Evolutionary conservation across 2,329 filamentous ascomycete species (phyloP).

Genomic region (Xylariales sp.): DNA sequence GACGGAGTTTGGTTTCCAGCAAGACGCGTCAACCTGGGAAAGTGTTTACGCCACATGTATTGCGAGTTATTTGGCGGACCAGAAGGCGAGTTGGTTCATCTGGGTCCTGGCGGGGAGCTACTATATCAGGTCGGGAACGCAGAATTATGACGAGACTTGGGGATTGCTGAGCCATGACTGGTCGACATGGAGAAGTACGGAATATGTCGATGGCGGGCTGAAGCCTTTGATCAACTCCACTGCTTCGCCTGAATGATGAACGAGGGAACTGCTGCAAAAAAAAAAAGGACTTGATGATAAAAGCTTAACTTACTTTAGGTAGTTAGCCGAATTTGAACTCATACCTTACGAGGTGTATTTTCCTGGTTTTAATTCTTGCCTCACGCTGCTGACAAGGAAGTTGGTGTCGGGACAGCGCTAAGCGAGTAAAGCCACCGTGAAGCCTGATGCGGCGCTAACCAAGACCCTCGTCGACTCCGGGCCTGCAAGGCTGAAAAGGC

Average conservation of each 20-base stretch:
- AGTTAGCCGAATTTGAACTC: not conserved
- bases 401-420: too few relatives aligned
- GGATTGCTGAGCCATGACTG: slow-evolving; percentile 51
- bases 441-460: too few relatives aligned
- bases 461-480: not conserved
- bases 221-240: slow-evolving; percentile 33
- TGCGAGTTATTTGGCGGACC: slow-evolving; percentile 40
- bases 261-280: not conserved
- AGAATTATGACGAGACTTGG: slow-evolving; percentile 56
- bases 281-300: not conserved
- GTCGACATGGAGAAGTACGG: slow-evolving; percentile 43
- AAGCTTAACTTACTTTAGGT: not conserved
- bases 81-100: slow-evolving; percentile 51
- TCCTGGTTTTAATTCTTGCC: not conserved
- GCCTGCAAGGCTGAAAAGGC: slow-evolving; percentile 7
- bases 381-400: too few relatives aligned
- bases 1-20: slow-evolving; percentile 51
- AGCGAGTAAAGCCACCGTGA: too few relatives aligned
- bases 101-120: slow-evolving; percentile 58
- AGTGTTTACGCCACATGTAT: slow-evolving; percentile 49
- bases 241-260: slow-evolving; percentile 8
- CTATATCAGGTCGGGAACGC: slow-evolving; percentile 46
- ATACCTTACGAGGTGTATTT: not conserved
- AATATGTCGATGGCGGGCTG: slow-evolving; percentile 37
- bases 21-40: slow-evolving; percentile 41